Evolutionary conservation across 805 yeast species (phyloP), one percentile per base, ranked within the genome.

Genomic region (Candida michaelii): DNA sequence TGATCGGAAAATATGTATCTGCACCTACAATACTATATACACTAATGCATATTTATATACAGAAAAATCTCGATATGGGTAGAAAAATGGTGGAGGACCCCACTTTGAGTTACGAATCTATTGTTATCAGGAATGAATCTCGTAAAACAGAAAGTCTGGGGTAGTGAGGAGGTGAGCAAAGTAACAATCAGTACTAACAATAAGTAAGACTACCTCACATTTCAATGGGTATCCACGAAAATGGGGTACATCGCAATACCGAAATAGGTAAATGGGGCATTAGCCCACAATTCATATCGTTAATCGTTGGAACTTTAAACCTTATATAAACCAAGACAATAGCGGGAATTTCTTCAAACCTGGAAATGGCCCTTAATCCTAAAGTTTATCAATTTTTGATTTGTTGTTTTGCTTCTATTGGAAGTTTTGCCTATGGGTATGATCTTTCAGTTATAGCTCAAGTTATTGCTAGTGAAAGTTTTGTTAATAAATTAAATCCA

Each of bases 381-480:
- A 48, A 44, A 31, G 18, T 49, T 29, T 44, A 49, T 36, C 53
- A 49, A 34, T 49, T 49, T 43, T 41, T 49, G 11, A 41, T 49
- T 3, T 49, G 53, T 40, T 49, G 53, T 21, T 49, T 49, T 30
- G 53, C 49, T 8, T 42, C 49, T 14, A 39, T 49, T 11, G 53
- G 53, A 5, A 44, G 49, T 40, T 49, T 49, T 34, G 47, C 49
- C 30, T 62, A 53, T 29, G 66, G 66, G 11, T 62, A 61, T 40
- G 63, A 59, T 43, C 47, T 54, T 36, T 51, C 62, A 13, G 55
- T 62, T 19, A 59, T 61, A 42, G 63, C 64, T 5, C 61, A 57
- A 43, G 62, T 61, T 8, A 42, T 60, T 18, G 62, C 61, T 10
- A 51, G 58, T 30, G 57, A 56, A 24, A 42, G 52, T 18, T 57